Evolutionary conservation across 2,329 filamentous ascomycete species (phyloP).

Genomic region (Xylariales sp.): DNA sequence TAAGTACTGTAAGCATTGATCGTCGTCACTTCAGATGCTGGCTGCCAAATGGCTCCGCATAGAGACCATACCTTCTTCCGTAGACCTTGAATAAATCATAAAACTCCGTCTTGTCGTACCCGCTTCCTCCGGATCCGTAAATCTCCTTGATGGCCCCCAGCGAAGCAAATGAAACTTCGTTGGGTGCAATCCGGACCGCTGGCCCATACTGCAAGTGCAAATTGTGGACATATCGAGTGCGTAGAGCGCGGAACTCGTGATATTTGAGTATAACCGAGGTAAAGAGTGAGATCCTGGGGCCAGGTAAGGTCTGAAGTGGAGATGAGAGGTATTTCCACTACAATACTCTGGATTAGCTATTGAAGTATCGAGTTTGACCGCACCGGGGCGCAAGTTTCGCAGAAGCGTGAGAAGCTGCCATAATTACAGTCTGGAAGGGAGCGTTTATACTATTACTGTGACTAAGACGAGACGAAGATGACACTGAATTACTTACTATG

Average conservation of each 20-base stretch:
- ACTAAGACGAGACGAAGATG: background rate
- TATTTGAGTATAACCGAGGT: constrained; percentile 64
- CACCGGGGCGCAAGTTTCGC: no score
- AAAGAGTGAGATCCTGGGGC: constrained; percentile 60
- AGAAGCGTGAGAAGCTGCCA: background rate
- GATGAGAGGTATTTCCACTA: constrained; percentile 50
- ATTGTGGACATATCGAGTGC: constrained; percentile 66
- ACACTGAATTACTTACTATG: constrained; percentile 22
- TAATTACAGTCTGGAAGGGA: background rate
- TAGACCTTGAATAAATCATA: constrained; percentile 71
- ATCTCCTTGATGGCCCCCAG: constrained; percentile 69
- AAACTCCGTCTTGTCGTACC: constrained; percentile 74
- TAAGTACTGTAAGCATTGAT: constrained; percentile 18
- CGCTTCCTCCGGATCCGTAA: constrained; percentile 70
- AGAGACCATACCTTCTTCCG: constrained; percentile 59
- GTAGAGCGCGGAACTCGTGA: constrained; percentile 65
- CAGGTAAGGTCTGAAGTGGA: constrained; percentile 59
- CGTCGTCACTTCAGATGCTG: no score
- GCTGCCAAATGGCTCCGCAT: no score
- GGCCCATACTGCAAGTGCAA: constrained; percentile 68
- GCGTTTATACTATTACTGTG: background rate
- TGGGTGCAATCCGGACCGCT: constrained; percentile 67
- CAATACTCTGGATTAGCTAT: background rate
- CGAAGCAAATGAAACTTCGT: constrained; percentile 70
- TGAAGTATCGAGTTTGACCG: background rate